Conservation (phyloP, 2,329 filamentous ascomycete genomes). For the Ceratocystis diversiconidia region DNA sequence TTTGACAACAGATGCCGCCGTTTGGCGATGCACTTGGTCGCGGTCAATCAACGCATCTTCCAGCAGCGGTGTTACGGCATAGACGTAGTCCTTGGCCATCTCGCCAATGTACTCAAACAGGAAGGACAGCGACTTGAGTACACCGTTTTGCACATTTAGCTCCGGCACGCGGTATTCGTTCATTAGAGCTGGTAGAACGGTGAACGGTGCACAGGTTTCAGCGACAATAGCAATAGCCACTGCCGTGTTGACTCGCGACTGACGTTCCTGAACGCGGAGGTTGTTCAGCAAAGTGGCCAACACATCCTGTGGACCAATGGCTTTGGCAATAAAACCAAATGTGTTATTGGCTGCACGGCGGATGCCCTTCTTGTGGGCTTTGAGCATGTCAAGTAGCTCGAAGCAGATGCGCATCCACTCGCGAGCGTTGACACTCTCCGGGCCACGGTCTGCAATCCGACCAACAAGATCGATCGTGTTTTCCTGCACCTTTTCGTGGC, state of each 20-base stretch:
- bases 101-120: slow-evolving; percentile 98
- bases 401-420: slow-evolving; percentile 99
- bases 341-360: slow-evolving; percentile 97
- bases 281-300: slow-evolving; percentile 93
- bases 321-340: slow-evolving; percentile 98
- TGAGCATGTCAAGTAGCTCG: slow-evolving; percentile 96
- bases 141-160: slow-evolving; percentile 96
- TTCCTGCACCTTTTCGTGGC: slow-evolving; percentile 97
- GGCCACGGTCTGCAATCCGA: slow-evolving; percentile 91
- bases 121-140: slow-evolving; percentile 92
- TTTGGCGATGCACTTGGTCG: slow-evolving; percentile 95
- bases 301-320: slow-evolving; percentile 94
- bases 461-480: slow-evolving; percentile 97
- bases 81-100: slow-evolving; percentile 99
- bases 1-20: slow-evolving; percentile 91
- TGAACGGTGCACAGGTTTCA: slow-evolving; percentile 96
- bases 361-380: slow-evolving; percentile 98
- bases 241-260: slow-evolving; percentile 95
- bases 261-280: slow-evolving; percentile 87
- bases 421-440: slow-evolving; percentile 88
- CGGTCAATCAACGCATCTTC: slow-evolving; percentile 96
- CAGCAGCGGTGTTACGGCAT: slow-evolving; percentile 86
- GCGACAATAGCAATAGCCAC: slow-evolving; percentile 97
- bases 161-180: slow-evolving; percentile 98
- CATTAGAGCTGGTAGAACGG: slow-evolving; percentile 95